Evolutionary conservation across 257 asterid genomes (phyloP), one percentile per base, ranked within the genome.

Genomic region (Solanum acaule): DNA sequence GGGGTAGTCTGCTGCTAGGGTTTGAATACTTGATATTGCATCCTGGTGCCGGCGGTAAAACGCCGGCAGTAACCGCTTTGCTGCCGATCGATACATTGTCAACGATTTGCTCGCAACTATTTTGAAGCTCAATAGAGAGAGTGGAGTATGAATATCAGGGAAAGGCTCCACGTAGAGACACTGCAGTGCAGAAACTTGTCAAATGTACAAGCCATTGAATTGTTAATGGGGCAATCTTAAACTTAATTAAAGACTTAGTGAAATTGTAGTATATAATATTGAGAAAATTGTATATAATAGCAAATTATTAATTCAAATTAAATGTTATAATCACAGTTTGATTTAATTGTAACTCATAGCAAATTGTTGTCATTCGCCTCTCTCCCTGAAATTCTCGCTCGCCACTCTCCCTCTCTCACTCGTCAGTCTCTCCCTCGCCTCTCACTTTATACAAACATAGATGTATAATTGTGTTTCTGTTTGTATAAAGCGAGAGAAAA

Each of bases 71-170:
- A 94, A 75, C 90, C 95, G 91, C 89, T 88, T 92, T 84, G 92
- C 94, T 89, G 93, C 96, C 93, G 92, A 92, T 93, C 96, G 90
- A 79, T 90, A 90, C 98, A 95, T 94, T 31, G 63, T 86, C 44
- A 5, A 56, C 33, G 49, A 70, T 86, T 78, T 78, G 13, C 16
- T 44, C n/a, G 25, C 85, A 15, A 27, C 37, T 25, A 79, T 79
- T 79, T 42, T 79, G 85, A 9, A 44, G 65, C 85, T 44, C 38
- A 78, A 78, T 15, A 8, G 37, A 25, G 63, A 25, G 37, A 14
- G 37, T 42, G 83, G 20, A 78, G 84, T 25, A 14, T 3, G 83
- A n/a, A 38, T n/a, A 78, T 42, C 84, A 78, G 37, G 23, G 15
- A 42, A 40, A 78, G 84, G 63, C 34, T 40, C 84, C 90, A 85